These are phyloP conservation scores for Mucor irregularis DNA, from an alignment of 371 early-diverging fungal species.

Conservation along the genomic window DNA sequence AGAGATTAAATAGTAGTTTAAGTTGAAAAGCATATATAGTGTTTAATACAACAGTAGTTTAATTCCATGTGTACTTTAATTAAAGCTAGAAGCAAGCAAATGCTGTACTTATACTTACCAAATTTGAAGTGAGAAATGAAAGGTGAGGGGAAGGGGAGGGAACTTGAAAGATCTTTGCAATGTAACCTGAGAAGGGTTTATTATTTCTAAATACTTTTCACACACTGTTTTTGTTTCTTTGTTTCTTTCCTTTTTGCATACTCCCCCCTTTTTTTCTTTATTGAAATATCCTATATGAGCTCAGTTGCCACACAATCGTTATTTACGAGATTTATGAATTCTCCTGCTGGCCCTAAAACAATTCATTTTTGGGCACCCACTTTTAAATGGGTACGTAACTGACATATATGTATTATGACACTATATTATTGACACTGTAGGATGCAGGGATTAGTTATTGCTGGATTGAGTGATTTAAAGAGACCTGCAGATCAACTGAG, in stretches of 20 bases:
- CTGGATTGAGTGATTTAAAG: conserved; percentile 83
- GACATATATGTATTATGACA: neutral
- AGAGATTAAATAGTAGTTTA: too few relatives aligned
- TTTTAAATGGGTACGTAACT: conserved; percentile 45
- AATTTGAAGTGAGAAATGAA: too few relatives aligned
- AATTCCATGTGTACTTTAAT: too few relatives aligned
- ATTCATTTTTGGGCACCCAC: conserved; percentile 55
- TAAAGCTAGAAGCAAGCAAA: too few relatives aligned
- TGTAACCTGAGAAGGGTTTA: too few relatives aligned
- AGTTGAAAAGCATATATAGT: too few relatives aligned
- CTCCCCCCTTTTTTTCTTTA: conserved; percentile 9
- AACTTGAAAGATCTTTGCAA: too few relatives aligned
- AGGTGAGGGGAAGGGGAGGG: too few relatives aligned
- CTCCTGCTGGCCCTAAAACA: conserved; percentile 71
- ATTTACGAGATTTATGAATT: conserved; percentile 72
- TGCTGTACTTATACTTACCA: too few relatives aligned
- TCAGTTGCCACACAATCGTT: conserved; percentile 52
- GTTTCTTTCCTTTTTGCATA: neutral
- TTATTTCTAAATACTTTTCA: neutral
- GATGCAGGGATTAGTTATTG: conserved; percentile 55
- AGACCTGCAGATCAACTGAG: conserved; percentile 89
- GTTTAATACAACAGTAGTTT: too few relatives aligned
- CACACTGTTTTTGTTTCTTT: neutral
- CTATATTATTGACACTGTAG: neutral
- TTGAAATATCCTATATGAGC: conserved; percentile 23